These are phyloP conservation scores for Citrullus amarus DNA, from an alignment of 306 rosid genomes.

Conservation along the genomic window DNA sequence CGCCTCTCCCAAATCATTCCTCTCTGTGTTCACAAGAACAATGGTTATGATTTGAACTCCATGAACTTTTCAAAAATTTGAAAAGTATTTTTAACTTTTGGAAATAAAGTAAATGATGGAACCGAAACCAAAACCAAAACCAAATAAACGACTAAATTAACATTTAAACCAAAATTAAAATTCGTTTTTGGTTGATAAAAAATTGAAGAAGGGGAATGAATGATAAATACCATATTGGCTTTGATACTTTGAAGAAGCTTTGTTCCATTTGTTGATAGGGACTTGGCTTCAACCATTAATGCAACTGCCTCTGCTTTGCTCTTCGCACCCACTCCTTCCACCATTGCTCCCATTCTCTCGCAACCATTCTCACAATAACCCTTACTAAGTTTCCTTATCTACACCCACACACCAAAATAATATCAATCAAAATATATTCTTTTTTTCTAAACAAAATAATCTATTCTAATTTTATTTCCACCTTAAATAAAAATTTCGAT, in stretches of 20 bases:
- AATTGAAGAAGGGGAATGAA: background rate
- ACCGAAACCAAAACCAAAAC: no score
- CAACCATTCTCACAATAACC: slow-evolving; percentile 35
- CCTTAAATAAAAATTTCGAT: no score
- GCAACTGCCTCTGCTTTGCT: slow-evolving; percentile 22
- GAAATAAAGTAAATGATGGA: no score
- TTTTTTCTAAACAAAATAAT: no score
- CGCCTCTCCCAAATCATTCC: slow-evolving; percentile 66
- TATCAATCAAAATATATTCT: background rate
- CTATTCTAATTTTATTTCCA: no score
- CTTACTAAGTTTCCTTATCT: slow-evolving; percentile 36
- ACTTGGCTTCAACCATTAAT: slow-evolving; percentile 27
- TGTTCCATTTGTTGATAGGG: slow-evolving; percentile 37
- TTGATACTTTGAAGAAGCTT: slow-evolving; percentile 30
- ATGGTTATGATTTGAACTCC: no score
- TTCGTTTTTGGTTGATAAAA: background rate
- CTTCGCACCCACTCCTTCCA: slow-evolving; percentile 34
- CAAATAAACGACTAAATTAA: no score
- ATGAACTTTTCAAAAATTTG: no score
- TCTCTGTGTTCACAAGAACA: slow-evolving; percentile 33
- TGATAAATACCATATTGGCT: slow-evolving; percentile 32
- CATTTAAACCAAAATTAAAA: no score
- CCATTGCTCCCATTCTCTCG: slow-evolving; percentile 32
- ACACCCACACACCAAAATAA: background rate
- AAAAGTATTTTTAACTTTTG: no score